Evolutionary conservation across 176 grass and related monocot genomes (phyloP), one percentile per base, ranked within the genome.

Genomic region (Phyllostachys edulis): DNA sequence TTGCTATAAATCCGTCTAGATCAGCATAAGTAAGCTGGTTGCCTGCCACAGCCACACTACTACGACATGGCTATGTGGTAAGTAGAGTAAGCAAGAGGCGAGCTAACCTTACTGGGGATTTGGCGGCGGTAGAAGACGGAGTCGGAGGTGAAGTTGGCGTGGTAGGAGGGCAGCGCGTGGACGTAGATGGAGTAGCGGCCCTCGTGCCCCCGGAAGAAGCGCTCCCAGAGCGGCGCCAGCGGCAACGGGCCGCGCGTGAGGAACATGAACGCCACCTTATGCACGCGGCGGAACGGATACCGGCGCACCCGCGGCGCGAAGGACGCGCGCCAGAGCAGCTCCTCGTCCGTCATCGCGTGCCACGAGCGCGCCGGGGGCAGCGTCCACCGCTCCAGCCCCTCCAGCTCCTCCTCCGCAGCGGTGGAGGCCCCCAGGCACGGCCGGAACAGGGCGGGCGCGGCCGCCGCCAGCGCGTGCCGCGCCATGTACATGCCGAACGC

Each of bases 211-310:
- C 86, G 80, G 67, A 99, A 99, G 81, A 92, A 96, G 14, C 77
- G 80, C 70, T 99, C 93, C 96, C 93, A 99, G 23, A 99, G 84
- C 27, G 91, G 96, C 26, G 91, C 88, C 2, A 99, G 85, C 62
- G 93, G 96, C 4, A 99, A 75, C 24, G 93, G 90, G 56, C 96
- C 96, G 38, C 90, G 89, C 76, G 89, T 99, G 83, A 99, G 91
- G 80, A 99, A 99, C 96, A 99, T 96, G 74, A 99, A 99, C 21
- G 96, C 96, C 37, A 96, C 56, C 69, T 92, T 99, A 56, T 89
- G 93, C 75, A 85, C 75, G 74, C 96, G 92, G 29, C n/a, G 41
- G 46, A 92, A 99, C 79, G 93, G 96, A 81, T 92, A 99, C 20
- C 54, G 70, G 26, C 75, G 87, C 39, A 94, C 73, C 34, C 57